Evolutionary conservation across 139 green algal genomes (phyloP).

Genomic region (Chlorella sp.): DNA sequence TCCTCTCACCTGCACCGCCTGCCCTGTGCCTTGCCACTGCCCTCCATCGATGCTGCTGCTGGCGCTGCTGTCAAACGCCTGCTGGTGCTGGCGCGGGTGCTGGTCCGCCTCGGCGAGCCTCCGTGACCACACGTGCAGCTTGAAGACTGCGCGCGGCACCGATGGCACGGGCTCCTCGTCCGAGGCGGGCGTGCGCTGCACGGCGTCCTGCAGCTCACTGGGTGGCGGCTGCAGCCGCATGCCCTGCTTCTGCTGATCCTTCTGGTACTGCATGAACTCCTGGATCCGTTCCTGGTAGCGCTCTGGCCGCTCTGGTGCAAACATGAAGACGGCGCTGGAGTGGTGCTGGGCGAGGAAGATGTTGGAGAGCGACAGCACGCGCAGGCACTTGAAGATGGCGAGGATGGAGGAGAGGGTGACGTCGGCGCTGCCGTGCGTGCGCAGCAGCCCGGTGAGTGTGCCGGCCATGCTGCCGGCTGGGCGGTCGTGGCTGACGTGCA

Average conservation of each 20-base stretch:
- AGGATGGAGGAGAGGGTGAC: background rate
- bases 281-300: background rate
- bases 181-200: background rate
- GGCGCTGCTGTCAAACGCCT: background rate
- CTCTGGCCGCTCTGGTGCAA: background rate
- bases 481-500: too few relatives aligned
- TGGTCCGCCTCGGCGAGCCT: background rate
- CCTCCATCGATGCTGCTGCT: too few relatives aligned
- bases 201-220: too few relatives aligned
- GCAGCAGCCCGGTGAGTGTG: background rate
- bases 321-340: background rate
- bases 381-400: background rate
- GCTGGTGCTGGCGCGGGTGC: background rate
- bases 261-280: background rate
- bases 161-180: background rate
- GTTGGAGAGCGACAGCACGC: background rate
- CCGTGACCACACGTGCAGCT: background rate
- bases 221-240: background rate
- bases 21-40: too few relatives aligned
- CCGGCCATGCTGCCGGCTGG: conserved; percentile 7
- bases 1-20: too few relatives aligned
- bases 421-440: background rate
- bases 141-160: background rate
- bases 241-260: background rate
- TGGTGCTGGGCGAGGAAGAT: conserved; percentile 10